Evolutionary conservation across 2,329 filamentous ascomycete genomes (phyloP).

Genomic region (Talaromyces sp.): DNA sequence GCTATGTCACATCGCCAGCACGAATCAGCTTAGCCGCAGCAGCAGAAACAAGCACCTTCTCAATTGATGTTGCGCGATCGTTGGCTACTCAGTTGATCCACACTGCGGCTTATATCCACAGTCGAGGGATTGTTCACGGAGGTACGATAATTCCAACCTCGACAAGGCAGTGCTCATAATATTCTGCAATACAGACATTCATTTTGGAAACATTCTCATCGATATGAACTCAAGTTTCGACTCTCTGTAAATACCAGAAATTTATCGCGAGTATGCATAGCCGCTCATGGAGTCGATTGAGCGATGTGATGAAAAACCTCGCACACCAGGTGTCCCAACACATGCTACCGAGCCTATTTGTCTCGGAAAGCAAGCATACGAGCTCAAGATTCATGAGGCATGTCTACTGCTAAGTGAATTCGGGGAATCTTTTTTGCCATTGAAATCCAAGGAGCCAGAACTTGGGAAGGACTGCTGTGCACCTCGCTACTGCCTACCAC

Average conservation of each 20-base stretch:
- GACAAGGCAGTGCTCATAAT: background rate
- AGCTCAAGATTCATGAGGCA: conserved; percentile 32
- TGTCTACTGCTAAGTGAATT: conserved; percentile 38
- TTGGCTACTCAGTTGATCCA: background rate
- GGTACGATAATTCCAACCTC: background rate
- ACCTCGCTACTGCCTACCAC: conserved; percentile 26
- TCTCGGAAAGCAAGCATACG: conserved; percentile 33
- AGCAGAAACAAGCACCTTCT: background rate
- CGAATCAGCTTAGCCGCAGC: background rate
- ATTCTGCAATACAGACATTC: conserved; percentile 24
- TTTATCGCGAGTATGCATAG: conserved; percentile 36
- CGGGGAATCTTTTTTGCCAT: conserved; percentile 33
- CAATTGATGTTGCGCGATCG: background rate
- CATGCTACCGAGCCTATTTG: conserved; percentile 30
- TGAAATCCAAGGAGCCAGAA: background rate
- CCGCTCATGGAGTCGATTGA: conserved; percentile 32
- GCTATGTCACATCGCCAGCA: background rate
- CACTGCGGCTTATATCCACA: background rate
- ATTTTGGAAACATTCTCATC: conserved; percentile 30
- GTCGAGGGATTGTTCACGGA: conserved; percentile 3
- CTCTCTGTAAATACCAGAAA: conserved; percentile 32
- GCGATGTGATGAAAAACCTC: conserved; percentile 22
- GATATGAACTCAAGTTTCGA: conserved; percentile 29
- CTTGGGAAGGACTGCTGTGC: conserved; percentile 6
- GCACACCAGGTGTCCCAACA: conserved; percentile 30